Conservation (phyloP, 2,329 filamentous ascomycete species). For the Epichloe uncinata region DNA sequence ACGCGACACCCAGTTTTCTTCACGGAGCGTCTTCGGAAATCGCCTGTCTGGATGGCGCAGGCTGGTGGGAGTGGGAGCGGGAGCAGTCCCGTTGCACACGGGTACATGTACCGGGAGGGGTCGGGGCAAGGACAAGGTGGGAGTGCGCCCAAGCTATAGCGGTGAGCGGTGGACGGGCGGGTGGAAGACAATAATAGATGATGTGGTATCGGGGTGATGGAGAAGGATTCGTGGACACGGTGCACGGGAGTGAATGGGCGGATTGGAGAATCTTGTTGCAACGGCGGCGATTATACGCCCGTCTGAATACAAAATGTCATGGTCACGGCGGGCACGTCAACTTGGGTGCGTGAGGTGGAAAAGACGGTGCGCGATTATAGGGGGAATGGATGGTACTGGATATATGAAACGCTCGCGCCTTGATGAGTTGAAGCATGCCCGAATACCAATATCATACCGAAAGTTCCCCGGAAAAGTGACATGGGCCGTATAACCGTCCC, state of each 20-base stretch:
- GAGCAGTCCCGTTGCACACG: constrained; percentile 40
- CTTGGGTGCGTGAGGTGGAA: neutral
- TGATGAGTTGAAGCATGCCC: neutral
- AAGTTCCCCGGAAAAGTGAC: neutral
- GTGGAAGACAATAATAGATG: neutral
- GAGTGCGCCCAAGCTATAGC: constrained; percentile 5
- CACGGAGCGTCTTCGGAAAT: constrained; percentile 46
- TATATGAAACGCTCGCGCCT: neutral
- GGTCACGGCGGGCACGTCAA: neutral
- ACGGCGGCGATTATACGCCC: too few species aligned
- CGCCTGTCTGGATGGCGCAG: constrained; percentile 26
- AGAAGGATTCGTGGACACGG: neutral
- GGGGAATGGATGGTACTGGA: neutral
- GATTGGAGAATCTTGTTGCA: neutral
- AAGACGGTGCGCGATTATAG: neutral
- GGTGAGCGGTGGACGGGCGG: constrained; percentile 13
- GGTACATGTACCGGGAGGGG: constrained; percentile 45
- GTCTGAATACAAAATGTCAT: neutral
- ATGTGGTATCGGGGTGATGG: neutral
- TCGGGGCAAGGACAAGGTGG: neutral
- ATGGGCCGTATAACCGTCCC: neutral
- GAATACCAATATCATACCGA: neutral
- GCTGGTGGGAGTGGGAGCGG: neutral
- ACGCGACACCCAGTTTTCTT: constrained; percentile 65
- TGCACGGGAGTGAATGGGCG: too few species aligned